Evolutionary conservation across 495 filamentous ascomycete species (phyloP), one percentile per base, ranked within the genome.

Genomic region (Xylaria grammica): DNA sequence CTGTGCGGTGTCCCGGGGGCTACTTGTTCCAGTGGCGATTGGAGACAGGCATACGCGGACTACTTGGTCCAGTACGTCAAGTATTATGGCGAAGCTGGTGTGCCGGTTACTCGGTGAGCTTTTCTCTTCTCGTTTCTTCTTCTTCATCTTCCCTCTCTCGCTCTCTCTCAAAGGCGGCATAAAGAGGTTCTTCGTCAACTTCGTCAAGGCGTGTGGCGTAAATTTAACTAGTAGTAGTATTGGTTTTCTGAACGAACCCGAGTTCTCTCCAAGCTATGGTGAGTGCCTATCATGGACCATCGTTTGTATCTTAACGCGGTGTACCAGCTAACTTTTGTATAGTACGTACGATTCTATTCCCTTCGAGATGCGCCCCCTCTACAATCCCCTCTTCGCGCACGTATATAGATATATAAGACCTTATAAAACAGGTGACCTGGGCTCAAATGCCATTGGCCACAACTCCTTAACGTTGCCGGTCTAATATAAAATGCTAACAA

Each of bases 31-130:
- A 75, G 66, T 8, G 84, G 84, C 3, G 82, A 86, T 66, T 87
- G 84, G 83, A 76, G 75, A 56, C 80, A 86, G 67, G 79, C 84
- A 3, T 87, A 79, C 65, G 85, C 83, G 17, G 72, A 86, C 65
- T 85, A 84, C 69, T 72, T 87, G 6, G 79, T 85, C 24, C 75
- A 82, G 40, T 86, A 84, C 60, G 69, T 82, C 30, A 69, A 80
- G 48, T 81, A 77, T 68, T 88, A 87, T 69, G 65, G 72, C 7
- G 72, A 77, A 46, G 74, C 75, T n/a, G 84, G 84, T 20, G 79
- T 87, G 10, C 74, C 73, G 5, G 75, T 87, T 40, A 78, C 80
- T 5, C 79, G 83, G 69, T 69, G 82, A 36, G 84, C 79, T 40
- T 80, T 79, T n/a, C n/a, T n/a, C n/a, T n/a, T n/a, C n/a, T n/a